A percentile compares a stretch with the other conserved stretches of the same genome.
Evolutionary conservation across 1,284 basidiomycete genomes (phyloP).

Genomic region (Ustilago esculenta): DNA sequence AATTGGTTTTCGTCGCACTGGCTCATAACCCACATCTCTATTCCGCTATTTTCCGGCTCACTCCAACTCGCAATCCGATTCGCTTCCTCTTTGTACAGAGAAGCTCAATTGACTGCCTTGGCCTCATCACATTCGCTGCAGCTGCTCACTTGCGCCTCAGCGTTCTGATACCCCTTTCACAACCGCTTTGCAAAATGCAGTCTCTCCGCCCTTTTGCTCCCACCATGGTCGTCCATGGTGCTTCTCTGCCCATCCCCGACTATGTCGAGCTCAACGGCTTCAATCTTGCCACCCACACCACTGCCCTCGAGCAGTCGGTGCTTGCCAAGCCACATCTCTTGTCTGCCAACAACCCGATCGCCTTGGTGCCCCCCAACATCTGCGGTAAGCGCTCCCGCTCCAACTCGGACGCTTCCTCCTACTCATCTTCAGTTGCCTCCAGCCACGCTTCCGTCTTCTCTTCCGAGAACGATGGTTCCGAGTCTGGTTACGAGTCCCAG

Average conservation of each 20-base stretch:
- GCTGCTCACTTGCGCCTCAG: conserved; percentile 3
- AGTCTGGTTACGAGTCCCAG: conserved; percentile 28
- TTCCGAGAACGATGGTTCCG: conserved; percentile 22
- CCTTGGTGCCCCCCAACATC: conserved; percentile 12
- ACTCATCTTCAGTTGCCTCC: conserved; percentile 32
- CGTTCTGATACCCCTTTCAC: conserved; percentile 4
- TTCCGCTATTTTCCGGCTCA: background rate
- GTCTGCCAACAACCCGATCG: conserved; percentile 1
- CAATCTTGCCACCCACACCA: conserved; percentile 45
- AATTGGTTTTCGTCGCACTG: conserved; percentile 52
- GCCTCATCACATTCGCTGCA: conserved; percentile 14
- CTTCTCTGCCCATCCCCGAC: conserved; percentile 12
- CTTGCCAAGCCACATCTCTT: conserved; percentile 37
- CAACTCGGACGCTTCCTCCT: conserved; percentile 42
- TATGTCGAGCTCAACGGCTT: conserved; percentile 42
- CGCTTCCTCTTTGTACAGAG: conserved; percentile 11
- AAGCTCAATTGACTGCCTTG: conserved; percentile 19
- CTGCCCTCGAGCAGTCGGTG: conserved; percentile 48
- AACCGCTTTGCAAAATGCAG: conserved; percentile 22
- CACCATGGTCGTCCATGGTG: conserved; percentile 26
- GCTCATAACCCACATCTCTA: conserved; percentile 24
- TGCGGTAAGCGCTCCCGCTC: conserved; percentile 48
- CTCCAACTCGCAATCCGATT: background rate
- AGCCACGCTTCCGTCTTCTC: conserved; percentile 50
- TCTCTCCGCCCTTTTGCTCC: conserved; percentile 9